These are phyloP conservation scores for Cyberlindnera nakhonratchasimensis DNA, from an alignment of 805 yeast species.

Conservation along the genomic window DNA sequence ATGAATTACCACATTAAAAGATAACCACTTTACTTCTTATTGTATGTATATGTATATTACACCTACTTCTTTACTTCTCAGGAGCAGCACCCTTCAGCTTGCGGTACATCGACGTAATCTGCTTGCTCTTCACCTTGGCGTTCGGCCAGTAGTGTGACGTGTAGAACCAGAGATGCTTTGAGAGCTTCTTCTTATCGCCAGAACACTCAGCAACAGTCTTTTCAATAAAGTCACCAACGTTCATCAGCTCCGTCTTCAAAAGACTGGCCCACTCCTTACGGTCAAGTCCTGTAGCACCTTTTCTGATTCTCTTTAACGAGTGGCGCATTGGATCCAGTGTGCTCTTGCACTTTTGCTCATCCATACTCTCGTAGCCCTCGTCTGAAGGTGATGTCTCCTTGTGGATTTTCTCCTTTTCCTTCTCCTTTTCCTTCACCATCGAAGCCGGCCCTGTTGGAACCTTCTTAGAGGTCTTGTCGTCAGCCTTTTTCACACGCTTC, in stretches of 20 bases:
- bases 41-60: neutral
- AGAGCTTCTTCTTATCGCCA: constrained; percentile 37
- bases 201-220: constrained; percentile 30
- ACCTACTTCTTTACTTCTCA: neutral
- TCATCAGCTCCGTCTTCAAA: constrained; percentile 62
- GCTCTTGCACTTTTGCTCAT: constrained; percentile 62
- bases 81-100: constrained; percentile 39
- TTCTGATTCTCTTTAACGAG: constrained; percentile 61
- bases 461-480: constrained; percentile 10
- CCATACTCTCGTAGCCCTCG: constrained; percentile 73
- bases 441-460: constrained; percentile 9
- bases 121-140: constrained; percentile 67
- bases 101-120: constrained; percentile 73
- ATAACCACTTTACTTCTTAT: no score
- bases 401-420: neutral
- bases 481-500: constrained; percentile 20
- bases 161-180: constrained; percentile 78
- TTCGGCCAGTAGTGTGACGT: constrained; percentile 83
- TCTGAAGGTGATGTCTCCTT: constrained; percentile 22
- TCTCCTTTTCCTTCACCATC: constrained; percentile 4
- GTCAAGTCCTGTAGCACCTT: constrained; percentile 70
- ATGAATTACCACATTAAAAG: neutral
- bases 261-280: constrained; percentile 75
- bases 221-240: constrained; percentile 70
- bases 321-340: constrained; percentile 62